phyloP scores from a whole-genome alignment of 345 rosid genomes.

The Gossypium arboreum region DNA sequence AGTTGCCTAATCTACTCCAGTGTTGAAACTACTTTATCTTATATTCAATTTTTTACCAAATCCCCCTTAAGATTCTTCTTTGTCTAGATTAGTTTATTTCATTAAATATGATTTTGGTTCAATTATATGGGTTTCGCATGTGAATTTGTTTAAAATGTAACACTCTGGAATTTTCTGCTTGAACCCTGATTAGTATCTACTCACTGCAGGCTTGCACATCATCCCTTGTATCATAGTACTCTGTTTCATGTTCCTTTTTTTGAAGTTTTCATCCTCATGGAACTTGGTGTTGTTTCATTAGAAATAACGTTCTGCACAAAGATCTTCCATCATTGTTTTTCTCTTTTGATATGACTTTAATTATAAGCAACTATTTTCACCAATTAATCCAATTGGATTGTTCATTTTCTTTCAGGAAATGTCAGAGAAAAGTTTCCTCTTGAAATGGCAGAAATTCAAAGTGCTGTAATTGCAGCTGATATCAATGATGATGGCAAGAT shows the following conservation, averaged over 20 bases:
- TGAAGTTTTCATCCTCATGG: neutral
- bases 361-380: slow-evolving; percentile 16
- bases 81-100: neutral
- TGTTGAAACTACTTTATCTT: neutral
- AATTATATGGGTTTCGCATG: neutral
- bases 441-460: slow-evolving; percentile 99
- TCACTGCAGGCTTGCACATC: neutral
- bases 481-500: slow-evolving; percentile 98
- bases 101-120: neutral
- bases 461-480: slow-evolving; percentile 93
- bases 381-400: slow-evolving; percentile 19
- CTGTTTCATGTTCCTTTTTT: neutral
- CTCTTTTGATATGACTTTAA: slow-evolving; percentile 3
- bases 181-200: neutral
- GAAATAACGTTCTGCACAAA: neutral
- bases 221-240: neutral
- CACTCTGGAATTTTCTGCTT: too few relatives aligned
- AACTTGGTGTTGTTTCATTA: neutral
- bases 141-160: neutral
- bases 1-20: neutral
- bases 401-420: slow-evolving; percentile 47
- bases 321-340: neutral
- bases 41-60: neutral
- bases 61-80: neutral
- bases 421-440: slow-evolving; percentile 86